Conservation (phyloP, 441 rosid species). For the Brassica hybrid region DNA sequence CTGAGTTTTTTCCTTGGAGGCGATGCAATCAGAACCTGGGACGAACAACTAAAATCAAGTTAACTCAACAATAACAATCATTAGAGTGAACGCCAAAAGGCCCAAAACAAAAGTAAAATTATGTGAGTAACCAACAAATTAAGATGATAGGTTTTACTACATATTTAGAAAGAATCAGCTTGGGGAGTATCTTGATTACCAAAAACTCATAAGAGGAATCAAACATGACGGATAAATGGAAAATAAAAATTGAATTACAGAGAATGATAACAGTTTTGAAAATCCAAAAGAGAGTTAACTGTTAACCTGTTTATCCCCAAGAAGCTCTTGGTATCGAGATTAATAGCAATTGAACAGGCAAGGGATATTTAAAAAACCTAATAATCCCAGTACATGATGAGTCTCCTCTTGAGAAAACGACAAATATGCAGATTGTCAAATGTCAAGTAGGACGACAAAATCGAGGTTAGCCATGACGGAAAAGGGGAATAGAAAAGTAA, state of each 20-base stretch:
- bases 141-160: background rate
- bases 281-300: background rate
- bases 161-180: background rate
- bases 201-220: background rate
- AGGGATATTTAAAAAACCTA: background rate
- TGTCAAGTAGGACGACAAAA: background rate
- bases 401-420: background rate
- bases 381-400: background rate
- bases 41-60: background rate
- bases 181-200: background rate
- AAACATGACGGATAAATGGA: background rate
- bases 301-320: background rate
- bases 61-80: background rate
- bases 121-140: background rate
- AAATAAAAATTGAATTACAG: background rate
- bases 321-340: background rate
- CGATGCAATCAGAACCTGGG: background rate
- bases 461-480: background rate
- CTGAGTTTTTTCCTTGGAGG: background rate
- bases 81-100: background rate
- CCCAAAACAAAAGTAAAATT: background rate
- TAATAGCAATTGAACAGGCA: background rate
- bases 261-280: background rate
- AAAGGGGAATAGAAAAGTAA: background rate
- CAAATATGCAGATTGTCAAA: background rate